Percentiles rank a stretch among this genome's conserved stretches.
Evolutionary conservation across 345 rosid species (phyloP).

Genomic region (Ricinus communis): DNA sequence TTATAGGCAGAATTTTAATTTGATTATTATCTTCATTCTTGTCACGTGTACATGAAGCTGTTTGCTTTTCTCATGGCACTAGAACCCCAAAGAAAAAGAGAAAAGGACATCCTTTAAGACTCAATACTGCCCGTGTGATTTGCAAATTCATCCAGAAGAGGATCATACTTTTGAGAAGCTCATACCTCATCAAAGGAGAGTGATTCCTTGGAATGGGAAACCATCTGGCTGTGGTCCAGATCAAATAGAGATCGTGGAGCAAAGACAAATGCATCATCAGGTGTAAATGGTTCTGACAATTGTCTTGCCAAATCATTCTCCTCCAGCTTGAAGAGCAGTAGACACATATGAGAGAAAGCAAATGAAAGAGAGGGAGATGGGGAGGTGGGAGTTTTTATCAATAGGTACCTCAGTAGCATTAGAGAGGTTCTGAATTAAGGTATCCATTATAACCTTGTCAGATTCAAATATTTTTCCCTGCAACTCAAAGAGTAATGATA

Average conservation of each 20-base stretch:
- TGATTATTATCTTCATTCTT: neutral
- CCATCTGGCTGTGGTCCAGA: conserved; percentile 44
- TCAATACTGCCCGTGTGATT: neutral
- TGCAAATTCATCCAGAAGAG: neutral
- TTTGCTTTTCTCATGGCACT: neutral
- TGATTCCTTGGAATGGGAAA: conserved; percentile 62
- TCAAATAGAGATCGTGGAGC: conserved; percentile 51
- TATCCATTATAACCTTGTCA: conserved; percentile 42
- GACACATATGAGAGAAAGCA: neutral
- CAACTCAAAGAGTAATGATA: conserved; percentile 50
- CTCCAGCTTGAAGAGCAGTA: conserved; percentile 47
- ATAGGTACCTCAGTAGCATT: conserved; percentile 53
- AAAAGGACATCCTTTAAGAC: no score
- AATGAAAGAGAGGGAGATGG: conserved; percentile 7
- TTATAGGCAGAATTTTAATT: neutral
- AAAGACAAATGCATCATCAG: conserved; percentile 80
- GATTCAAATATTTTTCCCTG: conserved; percentile 51
- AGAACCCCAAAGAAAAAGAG: neutral
- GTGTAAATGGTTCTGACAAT: conserved; percentile 73
- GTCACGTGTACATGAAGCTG: neutral
- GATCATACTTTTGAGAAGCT: neutral
- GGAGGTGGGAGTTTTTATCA: neutral
- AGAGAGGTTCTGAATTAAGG: conserved; percentile 53
- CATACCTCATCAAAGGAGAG: conserved; percentile 84
- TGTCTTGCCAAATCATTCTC: conserved; percentile 60